phyloP scores from a whole-genome alignment of 2,329 filamentous ascomycete species.

The Ciborinia camelliae region DNA sequence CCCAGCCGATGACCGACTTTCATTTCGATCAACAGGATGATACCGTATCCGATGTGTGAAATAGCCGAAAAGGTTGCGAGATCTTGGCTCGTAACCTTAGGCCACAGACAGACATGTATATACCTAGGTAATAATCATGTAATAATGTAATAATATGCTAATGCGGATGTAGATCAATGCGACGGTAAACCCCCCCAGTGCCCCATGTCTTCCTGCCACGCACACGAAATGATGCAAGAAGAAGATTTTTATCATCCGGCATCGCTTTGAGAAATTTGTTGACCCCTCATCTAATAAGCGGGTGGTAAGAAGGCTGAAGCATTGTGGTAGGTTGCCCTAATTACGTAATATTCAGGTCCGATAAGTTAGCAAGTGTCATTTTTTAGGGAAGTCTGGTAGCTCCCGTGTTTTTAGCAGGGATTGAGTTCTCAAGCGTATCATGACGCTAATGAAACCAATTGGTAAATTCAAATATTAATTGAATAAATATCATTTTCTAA shows the following conservation, averaged over 20 bases:
- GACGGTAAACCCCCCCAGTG: neutral
- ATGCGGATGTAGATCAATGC: neutral
- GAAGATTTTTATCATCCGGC: conserved; percentile 5
- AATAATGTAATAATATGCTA: neutral
- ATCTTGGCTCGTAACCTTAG: no score
- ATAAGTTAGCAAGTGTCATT: neutral
- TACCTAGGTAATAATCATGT: no score
- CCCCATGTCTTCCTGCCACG: conserved; percentile 8
- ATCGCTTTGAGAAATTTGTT: neutral
- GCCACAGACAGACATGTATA: no score
- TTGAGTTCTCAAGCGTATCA: neutral
- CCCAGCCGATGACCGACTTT: neutral
- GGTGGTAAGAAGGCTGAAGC: neutral
- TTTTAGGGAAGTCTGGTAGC: neutral
- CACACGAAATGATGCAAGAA: conserved; percentile 4
- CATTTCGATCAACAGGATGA: neutral
- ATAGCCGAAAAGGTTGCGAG: neutral
- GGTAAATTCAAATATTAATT: conserved; percentile 2
- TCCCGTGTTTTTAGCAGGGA: neutral
- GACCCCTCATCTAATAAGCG: neutral
- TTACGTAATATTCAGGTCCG: neutral
- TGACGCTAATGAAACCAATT: neutral
- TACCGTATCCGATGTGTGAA: neutral
- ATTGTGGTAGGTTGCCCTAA: neutral
- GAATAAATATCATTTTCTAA: neutral